Evolutionary conservation across 257 asterid species (phyloP).

Genomic region (Paraleonurus japonicus): DNA sequence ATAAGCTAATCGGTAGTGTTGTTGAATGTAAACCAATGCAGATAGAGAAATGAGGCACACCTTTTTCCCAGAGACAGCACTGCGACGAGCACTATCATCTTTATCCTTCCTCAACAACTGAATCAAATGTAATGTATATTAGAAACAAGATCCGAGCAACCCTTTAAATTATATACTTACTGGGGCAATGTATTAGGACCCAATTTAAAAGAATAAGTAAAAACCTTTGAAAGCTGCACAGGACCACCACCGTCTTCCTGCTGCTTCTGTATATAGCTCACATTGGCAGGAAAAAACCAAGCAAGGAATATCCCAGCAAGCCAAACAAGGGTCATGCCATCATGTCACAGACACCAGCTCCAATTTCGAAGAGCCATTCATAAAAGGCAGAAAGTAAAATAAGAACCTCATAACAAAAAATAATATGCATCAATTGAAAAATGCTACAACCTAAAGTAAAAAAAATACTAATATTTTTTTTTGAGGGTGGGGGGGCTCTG

Average conservation of each 20-base stretch:
- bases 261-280: conserved; percentile 86
- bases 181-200: background rate
- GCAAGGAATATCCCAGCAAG: conserved; percentile 60
- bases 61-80: conserved; percentile 98
- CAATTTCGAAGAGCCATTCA: conserved; percentile 94
- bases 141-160: background rate
- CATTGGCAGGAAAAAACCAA: conserved; percentile 67
- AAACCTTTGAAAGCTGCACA: conserved; percentile 94
- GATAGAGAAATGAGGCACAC: conserved; percentile 30
- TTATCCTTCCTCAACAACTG: conserved; percentile 84
- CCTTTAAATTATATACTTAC: background rate
- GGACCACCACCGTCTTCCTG: conserved; percentile 81
- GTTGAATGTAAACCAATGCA: conserved; percentile 6
- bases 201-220: conserved; percentile 6
- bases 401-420: conserved; percentile 38
- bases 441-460: background rate
- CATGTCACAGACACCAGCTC: conserved; percentile 96
- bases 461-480: too few species aligned
- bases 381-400: conserved; percentile 69
- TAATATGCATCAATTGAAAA: background rate
- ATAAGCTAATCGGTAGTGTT: conserved; percentile 1
- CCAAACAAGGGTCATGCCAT: conserved; percentile 56
- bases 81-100: conserved; percentile 87
- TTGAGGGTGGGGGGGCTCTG: background rate
- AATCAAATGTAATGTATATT: conserved; percentile 20